Evolutionary conservation across 306 rosid species (phyloP), one percentile per base, ranked within the genome.

Genomic region (Castanea mollissima): DNA sequence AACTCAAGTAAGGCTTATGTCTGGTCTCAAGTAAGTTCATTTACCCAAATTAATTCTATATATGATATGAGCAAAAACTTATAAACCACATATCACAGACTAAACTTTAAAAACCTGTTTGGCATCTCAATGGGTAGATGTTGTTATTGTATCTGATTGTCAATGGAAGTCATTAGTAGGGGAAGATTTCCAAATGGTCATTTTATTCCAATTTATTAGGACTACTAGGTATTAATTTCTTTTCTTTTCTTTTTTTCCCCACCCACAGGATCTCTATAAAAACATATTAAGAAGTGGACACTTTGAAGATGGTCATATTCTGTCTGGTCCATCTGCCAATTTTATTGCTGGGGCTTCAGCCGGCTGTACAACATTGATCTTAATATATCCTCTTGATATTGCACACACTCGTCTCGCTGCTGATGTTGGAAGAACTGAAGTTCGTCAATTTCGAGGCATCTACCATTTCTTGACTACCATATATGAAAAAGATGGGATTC

Each of bases 401-500:
- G 97, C 99, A 6, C 99, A 93, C 76, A 95, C 99, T 4, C 96
- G 99, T 78, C 98, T 95, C 12, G 98, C 99, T 35, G 98, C 99
- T 1, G 99, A 95, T 78, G 76, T 95, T 4, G 99, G 99, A 69
- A 85, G 86, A 76, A 85, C 86, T 1, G 90, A 91, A 5, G 81
- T 29, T 46, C 97, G 97, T 15, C 96, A 93, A 78, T 93, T 93
- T 67, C 93, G 85, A n/a, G 98, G 99, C 69, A 91, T 93, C 83
- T 71, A 79, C 89, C 99, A 96, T 85, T 96, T 96, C 79, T 81
- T 91, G 79, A 74, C 85, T 38, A 93, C 98, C 78, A 86, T 93
- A 76, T 67, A 38, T 59, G 78, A 81, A 5, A 91, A 85, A 73
- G 93, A 96, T 8, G 98, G 99, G 10, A 15, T 93, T 46, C 78